These are phyloP conservation scores for Hypoxylon sp. DNA, from an alignment of 2,329 filamentous ascomycete species.

Conservation along the genomic window DNA sequence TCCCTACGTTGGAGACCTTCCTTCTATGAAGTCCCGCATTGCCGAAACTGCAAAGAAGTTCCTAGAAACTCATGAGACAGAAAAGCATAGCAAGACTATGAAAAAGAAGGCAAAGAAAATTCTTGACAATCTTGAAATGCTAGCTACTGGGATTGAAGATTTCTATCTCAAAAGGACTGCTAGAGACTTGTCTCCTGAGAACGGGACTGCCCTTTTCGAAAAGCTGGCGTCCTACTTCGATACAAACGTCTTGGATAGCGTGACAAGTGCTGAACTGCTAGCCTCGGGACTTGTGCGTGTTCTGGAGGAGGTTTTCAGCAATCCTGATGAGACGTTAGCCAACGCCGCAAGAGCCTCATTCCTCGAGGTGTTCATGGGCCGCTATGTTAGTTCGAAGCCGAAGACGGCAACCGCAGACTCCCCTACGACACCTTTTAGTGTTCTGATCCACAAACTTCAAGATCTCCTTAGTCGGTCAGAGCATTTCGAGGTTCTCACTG, in stretches of 20 bases:
- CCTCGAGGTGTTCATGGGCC: conserved; percentile 91
- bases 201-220: conserved; percentile 78
- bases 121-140: conserved; percentile 76
- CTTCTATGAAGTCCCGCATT: conserved; percentile 79
- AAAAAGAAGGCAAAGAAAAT: conserved; percentile 85
- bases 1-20: conserved; percentile 63
- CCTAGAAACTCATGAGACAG: conserved; percentile 84
- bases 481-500: conserved; percentile 97
- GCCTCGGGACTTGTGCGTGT: conserved; percentile 91
- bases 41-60: conserved; percentile 85
- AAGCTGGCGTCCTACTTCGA: conserved; percentile 88
- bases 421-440: conserved; percentile 86
- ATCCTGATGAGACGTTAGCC: conserved; percentile 72
- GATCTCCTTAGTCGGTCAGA: conserved; percentile 96
- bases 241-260: conserved; percentile 88
- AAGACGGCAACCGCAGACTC: conserved; percentile 77
- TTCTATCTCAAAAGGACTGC: conserved; percentile 75
- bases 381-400: conserved; percentile 74
- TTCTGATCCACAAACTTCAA: conserved; percentile 93
- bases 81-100: conserved; percentile 78
- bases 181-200: conserved; percentile 60
- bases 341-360: conserved; percentile 84
- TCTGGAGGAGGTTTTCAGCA: conserved; percentile 85
- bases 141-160: conserved; percentile 79
- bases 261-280: conserved; percentile 94